Conservation (phyloP, 352 stramenopile species). For the Blastocystis sp. region DNA sequence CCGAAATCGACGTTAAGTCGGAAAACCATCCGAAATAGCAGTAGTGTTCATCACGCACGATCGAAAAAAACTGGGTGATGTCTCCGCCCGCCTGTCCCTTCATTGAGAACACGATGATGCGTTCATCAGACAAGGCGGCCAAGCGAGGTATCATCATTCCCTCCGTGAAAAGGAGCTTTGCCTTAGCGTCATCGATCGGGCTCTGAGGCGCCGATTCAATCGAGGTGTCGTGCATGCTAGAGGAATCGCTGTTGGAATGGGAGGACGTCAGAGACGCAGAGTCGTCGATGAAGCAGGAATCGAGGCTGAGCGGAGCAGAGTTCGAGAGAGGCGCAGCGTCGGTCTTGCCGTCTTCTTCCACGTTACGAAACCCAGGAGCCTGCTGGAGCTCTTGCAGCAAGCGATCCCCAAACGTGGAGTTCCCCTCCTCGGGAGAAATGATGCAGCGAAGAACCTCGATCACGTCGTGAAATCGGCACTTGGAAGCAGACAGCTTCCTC, state of each 20-base stretch:
- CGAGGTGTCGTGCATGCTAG: background rate
- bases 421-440: background rate
- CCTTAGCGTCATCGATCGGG: background rate
- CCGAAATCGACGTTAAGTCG: background rate
- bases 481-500: background rate
- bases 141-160: background rate
- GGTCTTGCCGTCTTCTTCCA: background rate
- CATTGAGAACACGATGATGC: background rate
- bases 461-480: background rate
- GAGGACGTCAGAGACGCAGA: background rate
- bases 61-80: background rate
- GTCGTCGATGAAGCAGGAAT: background rate
- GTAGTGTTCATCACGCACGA: background rate
- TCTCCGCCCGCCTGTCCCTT: background rate
- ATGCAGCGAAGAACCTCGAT: background rate
- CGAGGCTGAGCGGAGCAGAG: background rate
- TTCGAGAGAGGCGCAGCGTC: background rate
- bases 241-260: background rate
- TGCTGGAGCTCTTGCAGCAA: background rate
- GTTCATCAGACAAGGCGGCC: background rate
- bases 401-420: background rate
- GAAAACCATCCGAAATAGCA: slow-evolving; percentile 30
- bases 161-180: background rate
- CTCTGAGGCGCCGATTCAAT: background rate
- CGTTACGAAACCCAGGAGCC: background rate